Conservation (phyloP, 345 rosid species). For the Corymbia maculata region DNA sequence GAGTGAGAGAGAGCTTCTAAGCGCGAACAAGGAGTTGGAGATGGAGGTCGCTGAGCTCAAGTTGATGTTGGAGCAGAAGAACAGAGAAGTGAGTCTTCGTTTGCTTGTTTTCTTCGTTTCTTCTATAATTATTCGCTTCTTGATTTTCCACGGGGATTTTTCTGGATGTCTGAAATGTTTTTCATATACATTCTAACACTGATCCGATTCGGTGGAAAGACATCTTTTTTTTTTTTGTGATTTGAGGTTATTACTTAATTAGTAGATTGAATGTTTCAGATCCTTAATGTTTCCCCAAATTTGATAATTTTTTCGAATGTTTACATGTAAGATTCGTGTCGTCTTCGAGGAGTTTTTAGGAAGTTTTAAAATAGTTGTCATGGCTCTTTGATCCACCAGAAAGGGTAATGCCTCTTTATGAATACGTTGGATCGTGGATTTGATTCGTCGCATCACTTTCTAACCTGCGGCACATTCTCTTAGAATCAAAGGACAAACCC, state of each 20-base stretch:
- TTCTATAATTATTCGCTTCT: not conserved
- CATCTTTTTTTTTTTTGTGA: not conserved
- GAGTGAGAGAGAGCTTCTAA: constrained; percentile 83
- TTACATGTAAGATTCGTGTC: not conserved
- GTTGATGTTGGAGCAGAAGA: constrained; percentile 46
- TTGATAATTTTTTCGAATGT: not conserved
- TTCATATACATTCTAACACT: not conserved
- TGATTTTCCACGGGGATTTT: not conserved
- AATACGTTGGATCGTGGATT: not conserved
- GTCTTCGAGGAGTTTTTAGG: not conserved
- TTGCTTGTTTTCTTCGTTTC: not conserved
- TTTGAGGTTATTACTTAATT: not conserved
- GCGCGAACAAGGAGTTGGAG: constrained; percentile 63
- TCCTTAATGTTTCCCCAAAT: not conserved
- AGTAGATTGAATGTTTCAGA: not conserved
- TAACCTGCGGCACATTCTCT: not conserved
- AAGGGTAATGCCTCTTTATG: not conserved
- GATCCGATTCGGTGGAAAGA: not conserved
- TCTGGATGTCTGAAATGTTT: not conserved
- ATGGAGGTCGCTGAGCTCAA: constrained; percentile 47
- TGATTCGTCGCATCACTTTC: not conserved
- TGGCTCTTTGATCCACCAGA: not conserved
- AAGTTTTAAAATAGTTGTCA: not conserved
- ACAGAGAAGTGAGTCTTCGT: constrained; percentile 39
- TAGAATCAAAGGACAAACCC: not conserved